Evolutionary conservation across 352 stramenopile species (phyloP).

Genomic region (Aphanomyces euteiches): DNA sequence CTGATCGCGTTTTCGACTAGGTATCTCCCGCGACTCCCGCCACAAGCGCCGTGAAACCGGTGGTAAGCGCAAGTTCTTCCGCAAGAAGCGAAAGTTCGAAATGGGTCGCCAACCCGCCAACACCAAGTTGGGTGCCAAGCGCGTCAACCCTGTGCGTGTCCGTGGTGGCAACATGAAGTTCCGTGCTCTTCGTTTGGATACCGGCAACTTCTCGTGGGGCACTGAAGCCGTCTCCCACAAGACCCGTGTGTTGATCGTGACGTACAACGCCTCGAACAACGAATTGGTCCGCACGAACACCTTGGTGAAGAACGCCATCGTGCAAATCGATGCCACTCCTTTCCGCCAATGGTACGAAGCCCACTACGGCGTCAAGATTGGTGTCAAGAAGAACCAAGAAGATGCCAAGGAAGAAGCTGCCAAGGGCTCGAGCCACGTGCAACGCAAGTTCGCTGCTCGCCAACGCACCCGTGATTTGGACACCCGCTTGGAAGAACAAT

Average conservation of each 20-base stretch:
- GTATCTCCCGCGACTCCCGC: slow-evolving; percentile 99
- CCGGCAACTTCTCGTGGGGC: slow-evolving; percentile 99
- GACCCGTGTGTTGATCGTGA: slow-evolving; percentile 98
- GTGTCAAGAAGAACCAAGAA: slow-evolving; percentile 69
- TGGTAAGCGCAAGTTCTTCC: slow-evolving; percentile 95
- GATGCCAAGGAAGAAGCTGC: slow-evolving; percentile 74
- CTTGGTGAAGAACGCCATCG: slow-evolving; percentile 98
- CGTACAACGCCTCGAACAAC: slow-evolving; percentile 99
- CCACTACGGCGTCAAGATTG: slow-evolving; percentile 96
- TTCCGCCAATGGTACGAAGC: slow-evolving; percentile 99
- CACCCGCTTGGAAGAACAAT: slow-evolving; percentile 95
- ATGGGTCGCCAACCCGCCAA: slow-evolving; percentile 96
- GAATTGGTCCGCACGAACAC: slow-evolving; percentile 99
- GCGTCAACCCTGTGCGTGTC: slow-evolving; percentile 93
- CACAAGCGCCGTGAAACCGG: slow-evolving; percentile 99
- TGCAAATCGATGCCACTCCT: slow-evolving; percentile 97
- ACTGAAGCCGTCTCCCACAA: slow-evolving; percentile 97
- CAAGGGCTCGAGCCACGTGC: slow-evolving; percentile 93
- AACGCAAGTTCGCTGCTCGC: slow-evolving; percentile 91
- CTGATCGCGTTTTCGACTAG: slow-evolving; percentile 46
- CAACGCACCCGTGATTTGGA: slow-evolving; percentile 93
- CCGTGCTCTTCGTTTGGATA: slow-evolving; percentile 96
- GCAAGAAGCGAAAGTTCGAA: slow-evolving; percentile 99
- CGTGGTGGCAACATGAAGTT: slow-evolving; percentile 98
- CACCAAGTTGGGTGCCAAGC: slow-evolving; percentile 98